Evolutionary conservation across 768 basidiomycete species (phyloP).

Genomic region (Panaeolus cyanescens): DNA sequence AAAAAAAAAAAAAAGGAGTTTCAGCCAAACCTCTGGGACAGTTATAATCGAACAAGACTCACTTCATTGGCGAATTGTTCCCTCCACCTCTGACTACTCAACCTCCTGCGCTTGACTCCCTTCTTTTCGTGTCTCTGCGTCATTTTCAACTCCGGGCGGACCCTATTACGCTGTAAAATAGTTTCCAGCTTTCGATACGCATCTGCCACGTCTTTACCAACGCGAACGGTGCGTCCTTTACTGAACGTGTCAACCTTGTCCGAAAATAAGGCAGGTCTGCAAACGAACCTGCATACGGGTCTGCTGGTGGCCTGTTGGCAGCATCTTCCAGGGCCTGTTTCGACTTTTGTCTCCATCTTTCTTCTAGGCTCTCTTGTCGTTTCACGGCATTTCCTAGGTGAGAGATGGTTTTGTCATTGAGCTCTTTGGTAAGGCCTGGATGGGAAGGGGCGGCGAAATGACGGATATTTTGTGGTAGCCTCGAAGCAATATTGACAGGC

Average conservation of each 20-base stretch:
- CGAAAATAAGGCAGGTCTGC: slow-evolving; percentile 4
- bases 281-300: slow-evolving; percentile 57
- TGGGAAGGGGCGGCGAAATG: background rate
- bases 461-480: background rate
- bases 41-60: slow-evolving; percentile 22
- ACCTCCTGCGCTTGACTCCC: slow-evolving; percentile 74
- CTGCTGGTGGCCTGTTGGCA: slow-evolving; percentile 32
- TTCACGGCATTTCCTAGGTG: background rate
- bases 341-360: slow-evolving; percentile 42
- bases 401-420: background rate
- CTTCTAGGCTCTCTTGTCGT: slow-evolving; percentile 27
- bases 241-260: background rate
- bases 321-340: slow-evolving; percentile 20
- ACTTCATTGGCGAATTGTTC: slow-evolving; percentile 80
- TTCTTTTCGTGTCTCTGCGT: slow-evolving; percentile 78
- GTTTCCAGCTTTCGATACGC: slow-evolving; percentile 52
- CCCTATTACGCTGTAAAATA: slow-evolving; percentile 57
- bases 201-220: slow-evolving; percentile 40
- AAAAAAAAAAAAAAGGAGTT: slow-evolving; percentile 10
- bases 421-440: background rate
- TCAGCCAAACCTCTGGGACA: background rate
- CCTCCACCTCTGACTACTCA: slow-evolving; percentile 78
- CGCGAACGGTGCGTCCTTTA: slow-evolving; percentile 49
- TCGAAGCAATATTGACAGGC: background rate
- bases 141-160: slow-evolving; percentile 49